phyloP scores from a whole-genome alignment of 345 rosid genomes.

The Gossypium thurberi region DNA sequence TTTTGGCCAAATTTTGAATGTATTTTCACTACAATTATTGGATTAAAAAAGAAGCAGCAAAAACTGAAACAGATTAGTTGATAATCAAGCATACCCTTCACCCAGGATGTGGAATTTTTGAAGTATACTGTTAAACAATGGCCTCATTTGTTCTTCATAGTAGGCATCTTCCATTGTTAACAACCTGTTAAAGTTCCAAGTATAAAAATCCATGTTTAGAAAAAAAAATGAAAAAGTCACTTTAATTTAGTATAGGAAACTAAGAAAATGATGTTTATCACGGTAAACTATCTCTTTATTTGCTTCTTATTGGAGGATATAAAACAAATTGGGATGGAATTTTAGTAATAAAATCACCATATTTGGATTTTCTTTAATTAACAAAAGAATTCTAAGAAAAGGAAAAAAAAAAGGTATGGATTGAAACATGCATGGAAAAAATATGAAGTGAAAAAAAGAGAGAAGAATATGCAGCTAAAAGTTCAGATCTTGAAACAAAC shows the following conservation, averaged over 20 bases:
- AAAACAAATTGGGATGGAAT: background rate
- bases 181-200: constrained; percentile 45
- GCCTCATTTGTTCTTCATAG: constrained; percentile 45
- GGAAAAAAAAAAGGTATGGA: background rate
- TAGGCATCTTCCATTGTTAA: constrained; percentile 68
- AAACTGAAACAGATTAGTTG: background rate
- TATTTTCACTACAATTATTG: background rate
- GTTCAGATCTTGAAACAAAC: constrained; percentile 5
- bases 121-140: constrained; percentile 48
- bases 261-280: background rate
- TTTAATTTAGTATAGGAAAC: background rate
- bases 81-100: constrained; percentile 58
- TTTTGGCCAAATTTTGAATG: background rate
- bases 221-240: background rate
- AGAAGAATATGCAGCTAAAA: background rate
- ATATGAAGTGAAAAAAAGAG: background rate
- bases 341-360: background rate
- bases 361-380: background rate
- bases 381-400: background rate
- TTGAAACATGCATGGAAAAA: constrained; percentile 3
- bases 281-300: background rate
- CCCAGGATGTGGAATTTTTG: constrained; percentile 55
- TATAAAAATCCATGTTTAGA: constrained; percentile 16
- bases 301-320: background rate
- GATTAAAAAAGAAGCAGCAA: background rate